Conservation (phyloP, 1,284 basidiomycete genomes). For the Trichosporon ovoides region DNA sequence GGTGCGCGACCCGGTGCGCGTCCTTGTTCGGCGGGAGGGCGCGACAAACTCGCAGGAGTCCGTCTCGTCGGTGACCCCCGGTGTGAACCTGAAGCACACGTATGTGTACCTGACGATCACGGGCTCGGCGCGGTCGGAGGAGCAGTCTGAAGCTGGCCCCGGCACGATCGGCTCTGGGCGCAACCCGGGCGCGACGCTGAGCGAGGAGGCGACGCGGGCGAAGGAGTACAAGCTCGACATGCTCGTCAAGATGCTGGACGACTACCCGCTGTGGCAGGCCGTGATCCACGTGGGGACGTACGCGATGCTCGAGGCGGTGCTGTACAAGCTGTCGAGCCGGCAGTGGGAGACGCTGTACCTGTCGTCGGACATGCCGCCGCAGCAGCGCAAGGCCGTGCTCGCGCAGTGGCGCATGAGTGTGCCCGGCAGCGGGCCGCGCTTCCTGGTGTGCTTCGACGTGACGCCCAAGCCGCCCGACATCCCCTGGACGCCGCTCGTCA, state of each 20-base stretch:
- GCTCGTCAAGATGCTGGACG: slow-evolving; percentile 84
- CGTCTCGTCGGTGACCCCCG: slow-evolving; percentile 48
- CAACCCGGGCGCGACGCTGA: slow-evolving; percentile 50
- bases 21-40: slow-evolving; percentile 91
- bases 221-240: slow-evolving; percentile 97
- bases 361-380: slow-evolving; percentile 67
- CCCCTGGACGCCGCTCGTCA: slow-evolving; percentile 79
- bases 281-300: slow-evolving; percentile 86
- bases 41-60: slow-evolving; percentile 53
- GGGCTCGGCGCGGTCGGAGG: slow-evolving; percentile 65
- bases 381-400: slow-evolving; percentile 55
- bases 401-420: slow-evolving; percentile 54
- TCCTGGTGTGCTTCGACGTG: slow-evolving; percentile 85
- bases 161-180: slow-evolving; percentile 87
- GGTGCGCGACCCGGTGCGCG: slow-evolving; percentile 87
- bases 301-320: slow-evolving; percentile 74
- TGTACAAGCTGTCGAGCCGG: slow-evolving; percentile 79
- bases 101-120: slow-evolving; percentile 90
- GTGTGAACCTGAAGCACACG: slow-evolving; percentile 77
- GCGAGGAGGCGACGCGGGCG: slow-evolving; percentile 76
- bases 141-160: slow-evolving; percentile 58
- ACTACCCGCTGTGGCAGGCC: slow-evolving; percentile 63
- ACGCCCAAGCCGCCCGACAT: slow-evolving; percentile 83
- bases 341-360: slow-evolving; percentile 78
- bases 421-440: slow-evolving; percentile 49